Base-by-base conservation (phyloP, 2,329 filamentous ascomycete species). In the Fusarium mundagurra region DNA sequence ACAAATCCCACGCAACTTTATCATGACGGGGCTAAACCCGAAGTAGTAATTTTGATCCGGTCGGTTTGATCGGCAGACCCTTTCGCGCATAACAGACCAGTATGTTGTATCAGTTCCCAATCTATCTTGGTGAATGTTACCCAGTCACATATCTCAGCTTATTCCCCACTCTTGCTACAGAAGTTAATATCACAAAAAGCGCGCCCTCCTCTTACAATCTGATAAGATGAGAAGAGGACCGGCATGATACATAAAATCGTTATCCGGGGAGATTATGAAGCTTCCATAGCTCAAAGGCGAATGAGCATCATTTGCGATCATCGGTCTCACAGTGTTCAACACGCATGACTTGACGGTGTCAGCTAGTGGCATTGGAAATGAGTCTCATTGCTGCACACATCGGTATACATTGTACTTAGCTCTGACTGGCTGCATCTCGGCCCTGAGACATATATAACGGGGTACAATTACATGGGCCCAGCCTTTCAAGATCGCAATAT, bases 291-390 rank as follows among this genome's bases (percentile, higher is more conserved):
- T 20, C 8, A 0, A 4, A 6, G 12, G 4, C 5, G 29, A 20
- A 47, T 9, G 0, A 45, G 4, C 5, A 29, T 14, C 18, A 20
- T 20, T 1, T 9, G 5, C 14, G 11, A 6, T 27, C 4, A 3
- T 27, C 11, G 12, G 44, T 27, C 0, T 6, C 44, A 20, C 4
- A 20, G 17, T 20, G 12, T 0, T 8, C 9, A 20, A 10, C 5
- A 14, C 27, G 12, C 12, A 14, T 12, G 24, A 47, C 12, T 3
- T 20, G 24, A 1, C 8, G 18, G 4, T 5, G 5, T 12, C 8
- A 18, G 8, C 4, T 27, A 5, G 18, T 45, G 18, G 8, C 24
- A 45, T 8, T 14, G 4, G 44, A 27, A 6, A 13, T 6, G 18
- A 27, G 24, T 27, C 8, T 45, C 3, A 20, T 27, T 45, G 17